phyloP scores from a whole-genome alignment of 106 monocot species.

The Apostasia shenzhenica region DNA sequence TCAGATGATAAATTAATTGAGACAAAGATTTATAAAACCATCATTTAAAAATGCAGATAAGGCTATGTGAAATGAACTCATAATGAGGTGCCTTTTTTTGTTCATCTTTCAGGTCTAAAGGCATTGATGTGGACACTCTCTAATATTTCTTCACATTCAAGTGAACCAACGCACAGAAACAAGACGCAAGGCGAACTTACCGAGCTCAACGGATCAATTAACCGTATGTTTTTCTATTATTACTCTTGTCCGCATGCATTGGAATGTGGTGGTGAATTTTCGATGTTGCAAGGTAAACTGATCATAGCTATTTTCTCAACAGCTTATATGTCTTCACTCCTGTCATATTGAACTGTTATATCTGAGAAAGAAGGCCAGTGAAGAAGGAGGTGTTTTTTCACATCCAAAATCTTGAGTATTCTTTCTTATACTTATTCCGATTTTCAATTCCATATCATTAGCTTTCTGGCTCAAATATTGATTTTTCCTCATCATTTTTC shows the following conservation, averaged over 20 bases:
- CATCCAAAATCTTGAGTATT: not conserved
- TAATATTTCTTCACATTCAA: constrained; percentile 73
- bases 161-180: constrained; percentile 86
- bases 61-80: too few species aligned
- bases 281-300: not conserved
- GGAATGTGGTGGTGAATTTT: not conserved
- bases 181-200: constrained; percentile 76
- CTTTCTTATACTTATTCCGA: too few species aligned
- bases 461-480: not conserved
- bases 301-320: constrained; percentile 1
- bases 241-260: too few species aligned
- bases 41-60: too few species aligned
- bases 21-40: too few species aligned
- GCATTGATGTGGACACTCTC: constrained; percentile 76
- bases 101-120: constrained; percentile 50
- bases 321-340: constrained; percentile 93
- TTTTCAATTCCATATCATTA: too few species aligned
- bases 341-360: constrained; percentile 80
- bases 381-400: constrained; percentile 63
- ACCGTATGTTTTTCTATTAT: constrained; percentile 42
- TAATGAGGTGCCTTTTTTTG: not conserved
- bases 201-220: constrained; percentile 84
- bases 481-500: not conserved
- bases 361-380: constrained; percentile 89
- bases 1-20: too few species aligned